Conservation (phyloP, 371 early-diverging fungal genomes). For the Rhizopus arrhizus region DNA sequence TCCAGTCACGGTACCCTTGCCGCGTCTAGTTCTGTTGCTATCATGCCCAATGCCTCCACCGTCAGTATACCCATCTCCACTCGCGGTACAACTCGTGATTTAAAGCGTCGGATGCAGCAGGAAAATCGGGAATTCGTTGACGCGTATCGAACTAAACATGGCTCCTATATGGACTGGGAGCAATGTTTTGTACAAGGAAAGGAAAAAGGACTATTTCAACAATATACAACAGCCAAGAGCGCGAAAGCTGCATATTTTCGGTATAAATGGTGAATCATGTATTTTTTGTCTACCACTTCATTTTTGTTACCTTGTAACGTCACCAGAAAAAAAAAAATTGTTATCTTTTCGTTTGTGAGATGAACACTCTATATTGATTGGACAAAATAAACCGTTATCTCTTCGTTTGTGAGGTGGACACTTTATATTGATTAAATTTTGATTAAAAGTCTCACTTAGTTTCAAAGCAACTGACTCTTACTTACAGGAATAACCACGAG, state of each 20-base stretch:
- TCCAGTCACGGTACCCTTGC: background rate
- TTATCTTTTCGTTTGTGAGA: background rate
- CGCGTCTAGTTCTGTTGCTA: slow-evolving; percentile 9
- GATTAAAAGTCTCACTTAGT: slow-evolving; percentile 20
- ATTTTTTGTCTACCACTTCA: slow-evolving; percentile 7
- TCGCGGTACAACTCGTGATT: too few species aligned
- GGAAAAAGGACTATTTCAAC: slow-evolving; percentile 14
- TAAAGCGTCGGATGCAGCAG: background rate
- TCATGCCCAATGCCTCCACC: background rate
- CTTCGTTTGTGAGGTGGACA: slow-evolving; percentile 7
- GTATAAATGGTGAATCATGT: slow-evolving; percentile 11
- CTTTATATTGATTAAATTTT: too few species aligned
- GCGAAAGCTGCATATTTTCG: slow-evolving; percentile 18
- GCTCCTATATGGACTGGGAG: slow-evolving; percentile 15
- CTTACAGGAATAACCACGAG: slow-evolving; percentile 19
- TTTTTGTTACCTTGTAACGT: slow-evolving; percentile 8
- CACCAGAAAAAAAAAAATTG: slow-evolving; percentile 2
- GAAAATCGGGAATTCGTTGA: slow-evolving; percentile 22
- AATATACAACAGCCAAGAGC: slow-evolving; percentile 11
- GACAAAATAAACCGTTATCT: slow-evolving; percentile 5
- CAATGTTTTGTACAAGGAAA: slow-evolving; percentile 16
- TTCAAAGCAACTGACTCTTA: slow-evolving; percentile 13
- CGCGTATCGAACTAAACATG: slow-evolving; percentile 18
- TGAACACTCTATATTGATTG: slow-evolving; percentile 3
- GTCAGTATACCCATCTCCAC: slow-evolving; percentile 5